These are phyloP conservation scores for Spergularia bocconei DNA, from an alignment of 148 eudicot genomes.

Conservation along the genomic window DNA sequence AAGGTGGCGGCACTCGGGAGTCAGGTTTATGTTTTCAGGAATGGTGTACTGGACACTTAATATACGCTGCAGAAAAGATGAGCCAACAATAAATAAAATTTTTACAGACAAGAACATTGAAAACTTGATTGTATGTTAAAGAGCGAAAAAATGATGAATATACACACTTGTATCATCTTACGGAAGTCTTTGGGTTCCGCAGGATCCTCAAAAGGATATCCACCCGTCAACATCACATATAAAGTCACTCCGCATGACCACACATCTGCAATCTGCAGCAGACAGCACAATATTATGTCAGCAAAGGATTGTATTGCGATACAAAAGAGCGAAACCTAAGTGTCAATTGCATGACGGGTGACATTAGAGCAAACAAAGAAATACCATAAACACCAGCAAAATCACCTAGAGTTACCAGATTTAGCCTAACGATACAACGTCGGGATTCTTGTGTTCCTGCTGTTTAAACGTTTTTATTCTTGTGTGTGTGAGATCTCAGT, in stretches of 20 bases:
- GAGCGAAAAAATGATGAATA: neutral
- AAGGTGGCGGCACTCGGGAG: conserved; percentile 75
- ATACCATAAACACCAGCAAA: neutral
- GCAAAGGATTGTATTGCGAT: neutral
- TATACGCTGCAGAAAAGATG: conserved; percentile 57
- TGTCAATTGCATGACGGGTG: neutral
- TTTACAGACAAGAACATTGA: neutral
- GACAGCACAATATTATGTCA: conserved; percentile 12
- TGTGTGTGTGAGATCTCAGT: no score
- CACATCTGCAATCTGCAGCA: conserved; percentile 88
- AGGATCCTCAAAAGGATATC: conserved; percentile 95
- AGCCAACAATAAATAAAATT: neutral
- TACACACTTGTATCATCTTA: conserved; percentile 69
- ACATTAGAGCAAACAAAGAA: neutral
- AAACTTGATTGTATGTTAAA: neutral
- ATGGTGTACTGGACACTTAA: conserved; percentile 73
- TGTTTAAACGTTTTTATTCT: no score
- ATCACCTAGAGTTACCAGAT: neutral
- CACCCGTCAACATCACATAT: conserved; percentile 89
- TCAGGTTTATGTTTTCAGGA: conserved; percentile 64
- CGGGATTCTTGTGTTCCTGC: no score
- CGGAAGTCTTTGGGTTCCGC: conserved; percentile 80
- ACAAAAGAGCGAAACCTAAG: neutral
- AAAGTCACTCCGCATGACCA: conserved; percentile 98
- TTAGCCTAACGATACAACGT: neutral